Evolutionary conservation across 2,329 filamentous ascomycete genomes (phyloP), one percentile per base, ranked within the genome.

Genomic region (Gyromitra esculenta): DNA sequence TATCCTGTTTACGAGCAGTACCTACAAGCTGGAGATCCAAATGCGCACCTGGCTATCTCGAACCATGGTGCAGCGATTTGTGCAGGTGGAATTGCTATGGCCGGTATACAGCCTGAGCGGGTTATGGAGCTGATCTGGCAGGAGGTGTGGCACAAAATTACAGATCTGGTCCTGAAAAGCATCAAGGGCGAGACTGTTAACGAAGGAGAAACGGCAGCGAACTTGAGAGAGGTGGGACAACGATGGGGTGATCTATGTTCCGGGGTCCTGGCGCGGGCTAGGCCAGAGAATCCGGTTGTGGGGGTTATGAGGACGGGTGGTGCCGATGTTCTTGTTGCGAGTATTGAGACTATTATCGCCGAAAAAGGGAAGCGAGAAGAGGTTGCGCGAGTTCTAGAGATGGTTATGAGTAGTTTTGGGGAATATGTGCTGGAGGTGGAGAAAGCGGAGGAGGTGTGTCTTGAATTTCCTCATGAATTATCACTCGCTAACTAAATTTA

Each of bases 171-270:
- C n/a, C 85, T 90, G 35, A 85, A 89, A 41, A 87, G 88, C 48
- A 89, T 97, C 0, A 93, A 95, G 81, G 90, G 95, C 72, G 94
- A 93, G 0, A 6, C 54, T 5, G 31, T 9, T 39, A 91, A 91
- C 77, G 91, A 93, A 18, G 92, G 92, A 9, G 37, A 69, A 37
- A n/a, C 21, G 9, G 35, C 13, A 79, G 87, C 88, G 35, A 86
- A 87, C 54, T 96, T 93, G 0, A 93, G 97, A 82, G 87, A 89
- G 65, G 85, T 86, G 52, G 86, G 97, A 1, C 85, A 86, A 59
- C 89, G 92, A 0, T 93, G 93, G 84, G 91, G 92, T 76, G 84
- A 87, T 1, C 83, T 93, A 8, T 85, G 85, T 0, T 85, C 85
- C 0, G 83, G 85, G 21, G 83, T 89, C 3, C 83, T 86, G 43